Percentiles rank a stretch among this genome's conserved stretches.
These are phyloP conservation scores for Proliferodiscus dingleyae DNA, from an alignment of 2,329 filamentous ascomycete genomes.

Conservation along the genomic window DNA sequence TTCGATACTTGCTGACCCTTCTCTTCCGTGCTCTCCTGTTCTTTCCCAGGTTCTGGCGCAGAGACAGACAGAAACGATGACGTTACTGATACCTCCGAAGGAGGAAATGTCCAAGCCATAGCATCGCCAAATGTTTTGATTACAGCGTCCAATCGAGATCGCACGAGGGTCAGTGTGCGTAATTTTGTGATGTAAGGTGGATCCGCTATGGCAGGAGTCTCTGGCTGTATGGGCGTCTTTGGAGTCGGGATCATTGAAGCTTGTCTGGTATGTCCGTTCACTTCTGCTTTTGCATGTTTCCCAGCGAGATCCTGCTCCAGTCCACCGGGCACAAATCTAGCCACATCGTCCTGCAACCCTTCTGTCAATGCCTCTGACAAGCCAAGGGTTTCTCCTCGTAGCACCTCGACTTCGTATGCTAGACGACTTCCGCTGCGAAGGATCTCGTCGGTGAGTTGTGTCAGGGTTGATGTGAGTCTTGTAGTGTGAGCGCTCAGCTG, in stretches of 20 bases:
- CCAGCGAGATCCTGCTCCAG: conserved; percentile 25
- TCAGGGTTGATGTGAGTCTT: conserved; percentile 73
- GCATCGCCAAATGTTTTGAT: conserved; percentile 90
- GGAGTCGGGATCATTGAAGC: conserved; percentile 23
- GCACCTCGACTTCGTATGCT: conserved; percentile 89
- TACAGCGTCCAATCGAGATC: conserved; percentile 78
- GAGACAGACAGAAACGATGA: conserved; percentile 89
- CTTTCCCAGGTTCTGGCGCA: conserved; percentile 67
- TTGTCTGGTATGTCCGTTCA: conserved; percentile 21
- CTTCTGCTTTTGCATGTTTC: conserved; percentile 22
- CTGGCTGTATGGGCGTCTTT: conserved; percentile 24
- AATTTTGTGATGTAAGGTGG: conserved; percentile 72
- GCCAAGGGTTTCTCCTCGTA: conserved; percentile 82
- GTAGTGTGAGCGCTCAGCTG: conserved; percentile 86
- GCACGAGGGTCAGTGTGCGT: conserved; percentile 76
- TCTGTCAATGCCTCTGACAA: conserved; percentile 74
- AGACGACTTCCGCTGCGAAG: conserved; percentile 80
- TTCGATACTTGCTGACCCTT: conserved; percentile 79
- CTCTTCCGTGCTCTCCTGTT: conserved; percentile 69
- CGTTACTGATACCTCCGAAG: conserved; percentile 76
- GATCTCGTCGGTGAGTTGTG: conserved; percentile 91
- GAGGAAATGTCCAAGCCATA: conserved; percentile 91
- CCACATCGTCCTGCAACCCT: conserved; percentile 65
- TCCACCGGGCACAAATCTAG: conserved; percentile 60
- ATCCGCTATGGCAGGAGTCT: conserved; percentile 35